Evolutionary conservation across 306 rosid species (phyloP), one percentile per base, ranked within the genome.

Genomic region (Lotus japonicus): DNA sequence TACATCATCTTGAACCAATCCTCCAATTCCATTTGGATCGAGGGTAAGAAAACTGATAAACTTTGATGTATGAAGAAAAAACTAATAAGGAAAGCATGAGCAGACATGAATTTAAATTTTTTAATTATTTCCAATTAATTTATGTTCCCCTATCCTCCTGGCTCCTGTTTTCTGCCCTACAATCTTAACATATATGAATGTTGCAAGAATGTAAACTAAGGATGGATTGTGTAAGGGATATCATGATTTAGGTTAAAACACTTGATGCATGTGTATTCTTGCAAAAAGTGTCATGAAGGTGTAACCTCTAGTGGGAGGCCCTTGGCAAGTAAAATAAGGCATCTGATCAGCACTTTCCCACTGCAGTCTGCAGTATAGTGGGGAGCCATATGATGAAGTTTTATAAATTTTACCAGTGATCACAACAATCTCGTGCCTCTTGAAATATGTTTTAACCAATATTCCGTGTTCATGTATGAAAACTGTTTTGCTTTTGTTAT

Each of bases 21-120:
- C 51, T 10, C 42, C 43, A 71, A 64, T 77, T 10, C 42, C 43
- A 71, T 71, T 77, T 69, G 19, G 18, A 21, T 60, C 23, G 62
- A 45, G 15, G 55, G 60, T 49, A 59, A 42, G 44, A 66, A 52
- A 66, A 51, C 21, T 36, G 14, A n/a, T 44, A 18, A 58, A 38
- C 18, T 12, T 68, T 51, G 16, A 31, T 41, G 58, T 21, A 6
- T 28, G 66, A 49, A 61, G 13, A 35, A 23, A 51, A 39, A 67
- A 23, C 60, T 41, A 11, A 19, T 10, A 44, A 14, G 11, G 50
- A 59, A 36, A 15, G 33, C 36, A 49, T 23, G 39, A 38, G 50
- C 51, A 36, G 12, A 48, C 45, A 49, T 23, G 39, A 23, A 58
- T 49, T 48, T 10, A 54, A 33, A 15, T 1, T n/a, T 63, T 44